These are phyloP conservation scores for Lactarius quietus DNA, from an alignment of 768 basidiomycete genomes.

Conservation along the genomic window DNA sequence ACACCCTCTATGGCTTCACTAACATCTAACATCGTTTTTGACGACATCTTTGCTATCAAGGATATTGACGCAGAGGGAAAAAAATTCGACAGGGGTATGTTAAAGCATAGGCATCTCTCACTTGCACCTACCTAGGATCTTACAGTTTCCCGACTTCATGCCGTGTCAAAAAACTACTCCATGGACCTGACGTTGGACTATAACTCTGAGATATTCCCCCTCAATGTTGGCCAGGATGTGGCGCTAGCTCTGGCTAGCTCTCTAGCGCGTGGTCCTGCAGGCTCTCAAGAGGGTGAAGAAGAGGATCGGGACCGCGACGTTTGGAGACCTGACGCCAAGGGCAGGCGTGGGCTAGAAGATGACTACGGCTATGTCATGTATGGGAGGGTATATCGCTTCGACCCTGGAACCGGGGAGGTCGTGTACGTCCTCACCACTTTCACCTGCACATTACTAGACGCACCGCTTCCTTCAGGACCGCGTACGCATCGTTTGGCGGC, in stretches of 20 bases:
- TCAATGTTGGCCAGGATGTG: constrained; percentile 65
- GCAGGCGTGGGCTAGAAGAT: constrained; percentile 76
- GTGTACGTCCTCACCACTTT: constrained; percentile 57
- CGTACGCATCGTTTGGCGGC: constrained; percentile 95
- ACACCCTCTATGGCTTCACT: constrained; percentile 19
- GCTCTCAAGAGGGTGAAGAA: constrained; percentile 48
- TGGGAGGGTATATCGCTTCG: constrained; percentile 98
- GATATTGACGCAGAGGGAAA: constrained; percentile 89
- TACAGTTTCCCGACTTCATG: constrained; percentile 86
- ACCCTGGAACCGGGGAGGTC: constrained; percentile 75
- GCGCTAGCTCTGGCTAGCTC: constrained; percentile 86
- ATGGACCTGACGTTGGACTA: constrained; percentile 95
- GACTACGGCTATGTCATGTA: constrained; percentile 99
- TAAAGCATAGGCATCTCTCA: constrained; percentile 1
- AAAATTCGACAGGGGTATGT: constrained; percentile 94
- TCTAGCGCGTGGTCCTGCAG: constrained; percentile 53
- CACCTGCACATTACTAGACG: constrained; percentile 20
- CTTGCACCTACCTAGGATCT: constrained; percentile 1
- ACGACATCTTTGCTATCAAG: constrained; percentile 87
- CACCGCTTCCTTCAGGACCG: constrained; percentile 56
- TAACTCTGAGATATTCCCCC: constrained; percentile 86
- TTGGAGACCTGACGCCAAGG: constrained; percentile 86
- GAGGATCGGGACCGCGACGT: constrained; percentile 74
- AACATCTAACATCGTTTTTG: constrained; percentile 80
- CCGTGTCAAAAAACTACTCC: constrained; percentile 84